phyloP scores from a whole-genome alignment of 2,329 filamentous ascomycete genomes.

The Sporothrix brunneoviolacea region DNA sequence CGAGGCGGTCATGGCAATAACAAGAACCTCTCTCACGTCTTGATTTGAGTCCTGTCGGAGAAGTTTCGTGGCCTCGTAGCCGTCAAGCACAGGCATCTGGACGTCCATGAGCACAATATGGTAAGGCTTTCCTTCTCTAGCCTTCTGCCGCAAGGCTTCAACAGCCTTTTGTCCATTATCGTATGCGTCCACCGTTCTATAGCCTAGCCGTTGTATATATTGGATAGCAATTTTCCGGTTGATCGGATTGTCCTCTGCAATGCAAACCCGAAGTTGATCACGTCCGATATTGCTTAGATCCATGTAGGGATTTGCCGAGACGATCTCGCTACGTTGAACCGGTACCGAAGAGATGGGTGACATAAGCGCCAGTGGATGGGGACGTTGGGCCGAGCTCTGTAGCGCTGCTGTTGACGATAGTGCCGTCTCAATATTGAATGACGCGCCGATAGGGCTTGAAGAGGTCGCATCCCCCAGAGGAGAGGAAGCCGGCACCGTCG shows the following conservation, averaged over 20 bases:
- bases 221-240: conserved; percentile 92
- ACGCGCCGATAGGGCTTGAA: conserved; percentile 4
- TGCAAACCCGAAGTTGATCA: conserved; percentile 77
- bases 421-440: conserved; percentile 27
- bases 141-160: conserved; percentile 70
- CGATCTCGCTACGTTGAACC: neutral
- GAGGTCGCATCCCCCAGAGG: neutral
- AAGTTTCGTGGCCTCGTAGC: conserved; percentile 82
- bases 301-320: conserved; percentile 38
- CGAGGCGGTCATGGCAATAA: conserved; percentile 95
- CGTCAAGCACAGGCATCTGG: conserved; percentile 90
- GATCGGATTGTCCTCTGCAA: conserved; percentile 92
- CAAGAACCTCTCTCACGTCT: conserved; percentile 72
- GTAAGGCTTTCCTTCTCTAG: conserved; percentile 67
- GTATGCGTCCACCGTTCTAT: conserved; percentile 75
- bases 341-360: conserved; percentile 18
- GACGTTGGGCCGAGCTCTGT: conserved; percentile 9
- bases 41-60: conserved; percentile 72
- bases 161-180: conserved; percentile 85
- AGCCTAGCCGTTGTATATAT: conserved; percentile 79
- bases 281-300: conserved; percentile 69
- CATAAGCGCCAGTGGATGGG: conserved; percentile 9
- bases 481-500: conserved; percentile 10
- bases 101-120: conserved; percentile 94
- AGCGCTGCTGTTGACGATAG: conserved; percentile 1